Evolutionary conservation across 176 grass and related monocot species (phyloP).

Genomic region (Carex pumila): DNA sequence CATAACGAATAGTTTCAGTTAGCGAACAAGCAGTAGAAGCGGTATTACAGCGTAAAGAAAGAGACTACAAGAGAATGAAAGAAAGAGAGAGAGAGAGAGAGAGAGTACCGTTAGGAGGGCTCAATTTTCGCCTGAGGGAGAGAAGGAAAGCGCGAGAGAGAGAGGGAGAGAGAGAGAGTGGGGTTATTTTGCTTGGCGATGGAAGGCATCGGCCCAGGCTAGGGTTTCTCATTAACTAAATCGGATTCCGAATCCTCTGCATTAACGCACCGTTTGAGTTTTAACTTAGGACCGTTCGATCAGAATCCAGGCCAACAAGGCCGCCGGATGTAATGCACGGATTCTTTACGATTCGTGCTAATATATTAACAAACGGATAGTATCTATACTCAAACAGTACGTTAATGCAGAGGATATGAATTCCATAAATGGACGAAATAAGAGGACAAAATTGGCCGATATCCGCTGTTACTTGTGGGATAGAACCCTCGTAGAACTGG

Average conservation of each 20-base stretch:
- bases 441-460: not conserved
- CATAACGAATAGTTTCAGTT: not conserved
- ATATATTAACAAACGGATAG: too few species aligned
- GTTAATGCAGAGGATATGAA: too few species aligned
- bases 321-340: too few species aligned
- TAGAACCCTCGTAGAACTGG: not conserved
- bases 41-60: not conserved
- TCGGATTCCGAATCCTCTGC: too few species aligned
- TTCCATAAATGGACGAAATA: not conserved
- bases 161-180: not conserved
- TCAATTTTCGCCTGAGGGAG: not conserved
- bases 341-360: too few species aligned
- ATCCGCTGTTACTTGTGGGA: not conserved
- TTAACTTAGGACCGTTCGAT: too few species aligned
- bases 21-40: not conserved
- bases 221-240: slow-evolving; percentile 4
- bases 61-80: not conserved
- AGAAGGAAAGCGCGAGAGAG: not conserved
- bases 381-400: too few species aligned
- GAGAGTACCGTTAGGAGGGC: not conserved
- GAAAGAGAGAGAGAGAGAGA: not conserved
- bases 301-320: too few species aligned
- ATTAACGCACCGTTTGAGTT: too few species aligned
- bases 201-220: not conserved
- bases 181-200: not conserved